Base-by-base conservation (phyloP, 2,329 filamentous ascomycete species). In the Sclerotiophoma versabilis region DNA sequence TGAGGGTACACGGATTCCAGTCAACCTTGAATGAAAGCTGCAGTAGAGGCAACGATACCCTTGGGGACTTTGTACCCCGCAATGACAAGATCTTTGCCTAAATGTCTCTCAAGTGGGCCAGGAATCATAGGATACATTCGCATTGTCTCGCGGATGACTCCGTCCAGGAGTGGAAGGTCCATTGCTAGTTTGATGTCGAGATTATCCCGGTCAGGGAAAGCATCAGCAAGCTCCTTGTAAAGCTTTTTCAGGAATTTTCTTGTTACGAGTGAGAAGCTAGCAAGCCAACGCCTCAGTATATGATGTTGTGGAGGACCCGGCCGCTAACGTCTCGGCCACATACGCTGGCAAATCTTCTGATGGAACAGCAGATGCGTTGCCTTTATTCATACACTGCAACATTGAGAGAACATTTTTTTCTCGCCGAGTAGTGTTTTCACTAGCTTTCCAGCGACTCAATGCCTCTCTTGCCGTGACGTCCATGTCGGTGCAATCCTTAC, bases 131-230 rank as follows among this genome's bases (percentile, higher is more conserved):
- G 49, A 17, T 45, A 52, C 41, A 52, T 46, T 9, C 41, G 39
- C 49, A 52, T 52, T n/a, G 49, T 52, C 33, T 52, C 49, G 17
- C 41, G 30, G 14, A 52, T 46, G 20, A 52, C 41, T n/a, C 49
- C 41, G 15, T 45, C 49, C 4, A 52, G 49, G 26, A 45, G 23
- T 14, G 32, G 32, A 39, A 52, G 41, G 20, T 46, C 42, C 33
- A 52, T 46, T 10, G 49, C 34, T n/a, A 27, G 32, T 33, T 15
- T 37, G 22, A 52, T 52, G 15, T 52, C 41, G 19, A 46, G n/a
- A 10, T 27, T 27, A 5, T 19, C 14, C 3, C 3, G 25, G 10
- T 41, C 23, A n/a, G n/a, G 4, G 11, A 41, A 41, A 23, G 37
- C n/a, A 5, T 14, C 23, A 17, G 25, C 22, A 8, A 41, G 37